Percentiles rank a stretch among this genome's conserved stretches.
Conservation (phyloP, 441 rosid species). For the Daphne laureola region DNA sequence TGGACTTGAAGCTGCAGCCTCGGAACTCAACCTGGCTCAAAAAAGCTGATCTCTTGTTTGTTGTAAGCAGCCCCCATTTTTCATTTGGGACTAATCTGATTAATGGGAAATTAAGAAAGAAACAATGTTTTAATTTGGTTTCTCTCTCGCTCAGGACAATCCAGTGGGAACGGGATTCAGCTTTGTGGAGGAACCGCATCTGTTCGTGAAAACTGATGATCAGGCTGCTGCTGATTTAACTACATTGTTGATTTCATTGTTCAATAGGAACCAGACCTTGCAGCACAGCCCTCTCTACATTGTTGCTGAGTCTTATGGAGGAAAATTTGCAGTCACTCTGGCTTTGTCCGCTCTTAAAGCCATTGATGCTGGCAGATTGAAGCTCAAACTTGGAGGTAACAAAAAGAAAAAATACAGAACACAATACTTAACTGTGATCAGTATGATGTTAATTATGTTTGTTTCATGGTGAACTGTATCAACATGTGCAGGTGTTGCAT, state of each 20-base stretch:
- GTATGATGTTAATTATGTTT: not conserved
- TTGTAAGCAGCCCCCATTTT: constrained; percentile 28
- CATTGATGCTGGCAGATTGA: constrained; percentile 48
- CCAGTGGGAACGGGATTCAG: constrained; percentile 94
- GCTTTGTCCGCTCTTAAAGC: constrained; percentile 54
- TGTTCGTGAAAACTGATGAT: constrained; percentile 60
- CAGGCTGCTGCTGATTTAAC: constrained; percentile 76
- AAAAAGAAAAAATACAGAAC: too few relatives aligned
- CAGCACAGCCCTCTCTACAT: constrained; percentile 60
- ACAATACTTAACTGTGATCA: too few relatives aligned
- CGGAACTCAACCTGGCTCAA: constrained; percentile 79
- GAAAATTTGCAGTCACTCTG: constrained; percentile 70
- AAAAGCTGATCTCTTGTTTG: constrained; percentile 86
- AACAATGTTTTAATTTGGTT: not conserved
- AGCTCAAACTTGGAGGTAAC: constrained; percentile 68
- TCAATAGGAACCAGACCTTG: constrained; percentile 31
- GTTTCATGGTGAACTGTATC: constrained; percentile 7
- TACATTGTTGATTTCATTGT: constrained; percentile 39
- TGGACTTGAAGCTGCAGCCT: constrained; percentile 49
- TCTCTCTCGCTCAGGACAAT: constrained; percentile 66
- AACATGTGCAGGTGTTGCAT: constrained; percentile 43
- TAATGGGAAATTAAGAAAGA: not conserved
- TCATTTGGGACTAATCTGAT: not conserved
- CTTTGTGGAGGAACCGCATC: constrained; percentile 50
- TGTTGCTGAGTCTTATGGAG: constrained; percentile 91